Evolutionary conservation across 345 rosid genomes (phyloP).

Genomic region (Orychophragmus violaceus): DNA sequence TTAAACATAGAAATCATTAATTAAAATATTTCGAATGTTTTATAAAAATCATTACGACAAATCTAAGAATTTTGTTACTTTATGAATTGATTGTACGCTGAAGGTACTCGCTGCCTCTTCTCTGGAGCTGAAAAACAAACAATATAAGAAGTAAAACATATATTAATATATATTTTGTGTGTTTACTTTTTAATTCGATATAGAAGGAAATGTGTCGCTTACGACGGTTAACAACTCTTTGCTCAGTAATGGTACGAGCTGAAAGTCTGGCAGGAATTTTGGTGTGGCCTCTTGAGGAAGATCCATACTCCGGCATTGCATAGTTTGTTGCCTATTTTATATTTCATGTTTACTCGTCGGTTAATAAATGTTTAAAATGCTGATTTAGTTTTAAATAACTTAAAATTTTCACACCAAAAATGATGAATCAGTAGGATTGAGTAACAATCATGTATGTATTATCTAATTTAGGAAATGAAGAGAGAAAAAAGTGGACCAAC

Average conservation of each 20-base stretch:
- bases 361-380: not conserved
- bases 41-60: too few relatives aligned
- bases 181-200: not conserved
- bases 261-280: slow-evolving; percentile 45
- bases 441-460: slow-evolving; percentile 17
- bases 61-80: too few relatives aligned
- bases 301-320: slow-evolving; percentile 45
- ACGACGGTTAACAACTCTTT: slow-evolving; percentile 76
- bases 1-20: not conserved
- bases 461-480: slow-evolving; percentile 12
- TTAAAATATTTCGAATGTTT: not conserved
- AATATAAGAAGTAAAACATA: not conserved
- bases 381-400: not conserved
- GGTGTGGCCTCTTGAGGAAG: slow-evolving; percentile 59
- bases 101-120: slow-evolving; percentile 98
- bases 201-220: not conserved
- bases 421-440: not conserved
- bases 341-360: not conserved
- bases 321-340: slow-evolving; percentile 37
- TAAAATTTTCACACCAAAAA: not conserved
- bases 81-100: slow-evolving; percentile 97
- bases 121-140: slow-evolving; percentile 66
- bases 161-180: not conserved
- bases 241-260: slow-evolving; percentile 29
- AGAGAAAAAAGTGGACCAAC: slow-evolving; percentile 14